Conservation (phyloP, 2,329 filamentous ascomycete species). For the Penicillium sclerotiorum region DNA sequence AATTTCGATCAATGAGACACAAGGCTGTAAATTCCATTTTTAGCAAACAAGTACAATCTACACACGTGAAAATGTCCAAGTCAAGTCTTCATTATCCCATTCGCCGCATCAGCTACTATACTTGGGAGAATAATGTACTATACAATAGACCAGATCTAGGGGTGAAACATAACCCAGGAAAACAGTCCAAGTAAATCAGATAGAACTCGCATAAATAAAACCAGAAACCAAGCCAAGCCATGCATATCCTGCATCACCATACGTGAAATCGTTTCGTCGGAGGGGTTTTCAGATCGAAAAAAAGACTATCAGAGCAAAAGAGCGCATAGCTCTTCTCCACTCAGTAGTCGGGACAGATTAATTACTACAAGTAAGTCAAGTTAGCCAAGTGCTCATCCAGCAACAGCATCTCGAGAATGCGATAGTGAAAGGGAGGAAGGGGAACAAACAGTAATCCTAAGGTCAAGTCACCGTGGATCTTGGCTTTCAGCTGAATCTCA, state of each 20-base stretch:
- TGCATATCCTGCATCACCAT: slow-evolving; percentile 18
- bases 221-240: slow-evolving; percentile 11
- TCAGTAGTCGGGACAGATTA: slow-evolving; percentile 17
- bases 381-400: slow-evolving; percentile 10
- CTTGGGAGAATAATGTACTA: slow-evolving; percentile 19
- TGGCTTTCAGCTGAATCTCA: slow-evolving; percentile 82
- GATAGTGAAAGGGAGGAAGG: not conserved
- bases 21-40: no score
- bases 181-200: slow-evolving; percentile 4
- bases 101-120: slow-evolving; percentile 19
- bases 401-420: not conserved
- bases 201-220: slow-evolving; percentile 1
- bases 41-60: no score
- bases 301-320: not conserved
- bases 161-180: slow-evolving; percentile 7
- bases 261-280: slow-evolving; percentile 16
- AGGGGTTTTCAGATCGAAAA: slow-evolving; percentile 5
- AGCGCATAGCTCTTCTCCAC: slow-evolving; percentile 13
- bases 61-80: no score
- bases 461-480: slow-evolving; percentile 82
- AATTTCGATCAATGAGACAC: no score
- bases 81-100: slow-evolving; percentile 18
- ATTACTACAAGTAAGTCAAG: slow-evolving; percentile 20
- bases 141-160: slow-evolving; percentile 23
- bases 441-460: slow-evolving; percentile 71